phyloP scores from a whole-genome alignment of 805 yeast genomes.

The Lipomyces sp. region DNA sequence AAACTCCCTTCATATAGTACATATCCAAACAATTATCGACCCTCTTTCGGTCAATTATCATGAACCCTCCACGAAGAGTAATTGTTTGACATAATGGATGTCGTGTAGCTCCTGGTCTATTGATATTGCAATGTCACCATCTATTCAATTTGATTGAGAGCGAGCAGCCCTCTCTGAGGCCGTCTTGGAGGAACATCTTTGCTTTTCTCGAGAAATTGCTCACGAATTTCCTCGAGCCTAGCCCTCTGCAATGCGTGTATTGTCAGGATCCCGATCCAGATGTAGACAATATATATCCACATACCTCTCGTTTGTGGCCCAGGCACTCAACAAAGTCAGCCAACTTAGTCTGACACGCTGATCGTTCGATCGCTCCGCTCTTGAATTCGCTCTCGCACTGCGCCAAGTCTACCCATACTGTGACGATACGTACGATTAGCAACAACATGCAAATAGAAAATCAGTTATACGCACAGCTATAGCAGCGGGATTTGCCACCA shows the following conservation, averaged over 20 bases:
- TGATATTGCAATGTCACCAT: background rate
- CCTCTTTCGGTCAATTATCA: background rate
- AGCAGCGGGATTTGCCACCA: slow-evolving; percentile 56
- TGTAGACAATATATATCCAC: background rate
- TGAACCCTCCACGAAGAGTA: background rate
- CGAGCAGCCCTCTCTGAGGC: slow-evolving; percentile 20
- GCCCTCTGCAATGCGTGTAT: slow-evolving; percentile 26
- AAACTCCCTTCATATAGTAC: background rate
- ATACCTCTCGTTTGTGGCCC: slow-evolving; percentile 53
- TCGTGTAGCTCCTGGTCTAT: background rate
- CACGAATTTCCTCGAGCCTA: slow-evolving; percentile 22
- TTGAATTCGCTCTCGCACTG: slow-evolving; percentile 22
- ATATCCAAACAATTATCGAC: background rate
- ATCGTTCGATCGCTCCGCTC: slow-evolving; percentile 11
- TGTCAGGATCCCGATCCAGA: background rate
- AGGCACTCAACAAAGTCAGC: slow-evolving; percentile 58
- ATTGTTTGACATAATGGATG: background rate
- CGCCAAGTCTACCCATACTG: slow-evolving; percentile 28
- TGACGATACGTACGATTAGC: background rate
- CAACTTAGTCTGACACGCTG: slow-evolving; percentile 50
- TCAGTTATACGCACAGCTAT: slow-evolving; percentile 46
- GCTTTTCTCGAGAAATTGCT: slow-evolving; percentile 15
- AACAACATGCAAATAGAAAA: background rate
- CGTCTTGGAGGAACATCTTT: slow-evolving; percentile 14
- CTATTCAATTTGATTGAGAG: slow-evolving; percentile 15